These are phyloP conservation scores for Colletotrichum sp. DNA, from an alignment of 2,329 filamentous ascomycete species.

Conservation along the genomic window DNA sequence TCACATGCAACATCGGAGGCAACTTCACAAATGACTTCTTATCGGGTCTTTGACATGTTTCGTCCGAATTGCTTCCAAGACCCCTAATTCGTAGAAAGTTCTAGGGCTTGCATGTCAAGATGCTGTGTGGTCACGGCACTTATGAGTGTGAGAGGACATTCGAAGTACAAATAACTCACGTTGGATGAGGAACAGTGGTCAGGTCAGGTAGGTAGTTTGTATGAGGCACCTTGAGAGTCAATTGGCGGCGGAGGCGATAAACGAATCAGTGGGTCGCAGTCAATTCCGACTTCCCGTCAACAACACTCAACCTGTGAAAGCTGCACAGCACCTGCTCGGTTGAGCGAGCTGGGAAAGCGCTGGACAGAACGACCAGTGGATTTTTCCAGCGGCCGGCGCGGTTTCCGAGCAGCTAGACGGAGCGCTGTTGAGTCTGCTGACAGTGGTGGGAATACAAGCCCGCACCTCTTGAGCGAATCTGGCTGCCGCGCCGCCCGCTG, in stretches of 20 bases:
- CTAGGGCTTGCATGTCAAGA: neutral
- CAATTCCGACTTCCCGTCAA: neutral
- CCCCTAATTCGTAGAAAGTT: neutral
- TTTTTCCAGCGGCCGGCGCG: constrained; percentile 13
- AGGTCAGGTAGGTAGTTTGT: neutral
- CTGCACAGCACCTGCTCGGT: neutral
- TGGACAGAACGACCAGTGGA: neutral
- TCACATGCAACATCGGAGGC: neutral
- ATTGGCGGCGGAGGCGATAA: neutral
- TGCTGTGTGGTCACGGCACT: neutral
- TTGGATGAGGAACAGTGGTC: neutral
- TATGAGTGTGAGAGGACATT: neutral
- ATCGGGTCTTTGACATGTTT: neutral
- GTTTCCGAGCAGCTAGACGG: neutral
- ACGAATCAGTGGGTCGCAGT: neutral
- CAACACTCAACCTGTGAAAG: neutral
- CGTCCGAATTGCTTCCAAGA: neutral
- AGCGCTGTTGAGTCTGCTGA: constrained; percentile 2
- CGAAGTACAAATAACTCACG: neutral
- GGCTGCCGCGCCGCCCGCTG: neutral
- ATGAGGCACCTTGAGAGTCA: neutral
- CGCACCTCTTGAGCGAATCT: neutral
- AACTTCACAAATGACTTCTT: neutral
- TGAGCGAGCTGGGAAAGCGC: neutral
- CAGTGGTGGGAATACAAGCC: neutral